Percentiles rank a stretch among this genome's conserved stretches.
Conservation (phyloP, 164 flowering plant genomes). For the Amborella trichopoda region DNA sequence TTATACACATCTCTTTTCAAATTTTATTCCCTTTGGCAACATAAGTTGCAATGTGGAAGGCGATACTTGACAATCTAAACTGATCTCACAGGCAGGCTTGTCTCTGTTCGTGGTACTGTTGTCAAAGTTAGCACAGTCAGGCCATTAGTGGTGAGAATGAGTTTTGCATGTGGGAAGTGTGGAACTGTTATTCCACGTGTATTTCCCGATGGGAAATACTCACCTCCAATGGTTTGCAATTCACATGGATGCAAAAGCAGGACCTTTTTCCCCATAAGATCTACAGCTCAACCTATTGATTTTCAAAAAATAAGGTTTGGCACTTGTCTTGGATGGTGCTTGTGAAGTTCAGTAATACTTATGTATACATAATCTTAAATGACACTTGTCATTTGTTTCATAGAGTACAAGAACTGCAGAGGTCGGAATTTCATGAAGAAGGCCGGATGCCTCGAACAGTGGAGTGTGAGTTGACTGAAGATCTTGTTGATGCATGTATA, state of each 20-base stretch:
- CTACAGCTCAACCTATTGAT: constrained; percentile 67
- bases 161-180: constrained; percentile 68
- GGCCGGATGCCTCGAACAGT: constrained; percentile 97
- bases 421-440: constrained; percentile 80
- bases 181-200: constrained; percentile 34
- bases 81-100: constrained; percentile 62
- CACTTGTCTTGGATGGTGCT: too few species aligned
- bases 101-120: constrained; percentile 83
- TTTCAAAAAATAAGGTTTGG: constrained; percentile 97
- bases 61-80: too few species aligned
- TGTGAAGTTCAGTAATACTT: too few species aligned
- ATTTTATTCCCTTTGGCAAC: too few species aligned
- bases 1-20: too few species aligned
- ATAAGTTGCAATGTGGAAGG: too few species aligned
- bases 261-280: constrained; percentile 60
- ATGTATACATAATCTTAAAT: too few species aligned
- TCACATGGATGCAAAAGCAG: constrained; percentile 73
- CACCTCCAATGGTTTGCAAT: constrained; percentile 59
- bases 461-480: constrained; percentile 89
- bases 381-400: constrained; percentile 3
- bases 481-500: constrained; percentile 92
- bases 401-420: constrained; percentile 78
- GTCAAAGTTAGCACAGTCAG: constrained; percentile 84
- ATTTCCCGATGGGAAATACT: constrained; percentile 92
- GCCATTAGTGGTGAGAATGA: constrained; percentile 75